Conservation (phyloP, 1,139 yeast species). For the Debaryomyces singareniensis region DNA sequence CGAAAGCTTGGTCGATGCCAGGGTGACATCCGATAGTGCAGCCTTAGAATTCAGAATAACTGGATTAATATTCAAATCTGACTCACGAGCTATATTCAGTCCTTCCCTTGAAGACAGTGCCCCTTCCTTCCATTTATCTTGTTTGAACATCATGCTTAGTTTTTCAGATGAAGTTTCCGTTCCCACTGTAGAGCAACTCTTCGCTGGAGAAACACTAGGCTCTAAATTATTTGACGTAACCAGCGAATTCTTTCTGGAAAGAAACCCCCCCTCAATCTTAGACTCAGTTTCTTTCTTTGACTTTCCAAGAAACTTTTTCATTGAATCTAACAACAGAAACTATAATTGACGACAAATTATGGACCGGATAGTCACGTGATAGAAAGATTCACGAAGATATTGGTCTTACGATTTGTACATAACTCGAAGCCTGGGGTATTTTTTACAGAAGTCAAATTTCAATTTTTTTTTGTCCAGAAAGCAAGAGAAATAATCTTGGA, state of each 20-base stretch:
- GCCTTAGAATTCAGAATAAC: conserved; percentile 20
- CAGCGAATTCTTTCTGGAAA: conserved; percentile 1
- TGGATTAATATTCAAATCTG: conserved; percentile 32
- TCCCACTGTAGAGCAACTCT: conserved; percentile 23
- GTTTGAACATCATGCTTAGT: conserved; percentile 27
- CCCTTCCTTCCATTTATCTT: conserved; percentile 1
- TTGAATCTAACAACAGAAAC: too few relatives aligned
- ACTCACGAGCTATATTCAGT: conserved; percentile 21
- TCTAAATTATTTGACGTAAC: conserved; percentile 1
- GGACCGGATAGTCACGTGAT: too few relatives aligned
- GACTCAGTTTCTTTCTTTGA: conserved; percentile 7
- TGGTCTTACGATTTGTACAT: too few relatives aligned
- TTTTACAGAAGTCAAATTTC: too few relatives aligned
- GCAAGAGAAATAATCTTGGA: too few relatives aligned
- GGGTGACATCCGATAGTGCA: conserved; percentile 21
- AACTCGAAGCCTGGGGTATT: too few relatives aligned
- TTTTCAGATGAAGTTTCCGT: conserved; percentile 30
- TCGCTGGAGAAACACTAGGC: conserved; percentile 9
- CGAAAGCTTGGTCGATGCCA: conserved; percentile 18
- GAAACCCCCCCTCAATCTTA: conserved; percentile 4
- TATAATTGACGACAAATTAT: too few relatives aligned
- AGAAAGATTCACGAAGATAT: too few relatives aligned
- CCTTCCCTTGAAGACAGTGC: conserved; percentile 1
- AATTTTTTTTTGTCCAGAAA: too few relatives aligned
- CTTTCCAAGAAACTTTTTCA: conserved; percentile 14